phyloP scores from a whole-genome alignment of 352 stramenopile genomes.

The Globisporangium megalacanthum region DNA sequence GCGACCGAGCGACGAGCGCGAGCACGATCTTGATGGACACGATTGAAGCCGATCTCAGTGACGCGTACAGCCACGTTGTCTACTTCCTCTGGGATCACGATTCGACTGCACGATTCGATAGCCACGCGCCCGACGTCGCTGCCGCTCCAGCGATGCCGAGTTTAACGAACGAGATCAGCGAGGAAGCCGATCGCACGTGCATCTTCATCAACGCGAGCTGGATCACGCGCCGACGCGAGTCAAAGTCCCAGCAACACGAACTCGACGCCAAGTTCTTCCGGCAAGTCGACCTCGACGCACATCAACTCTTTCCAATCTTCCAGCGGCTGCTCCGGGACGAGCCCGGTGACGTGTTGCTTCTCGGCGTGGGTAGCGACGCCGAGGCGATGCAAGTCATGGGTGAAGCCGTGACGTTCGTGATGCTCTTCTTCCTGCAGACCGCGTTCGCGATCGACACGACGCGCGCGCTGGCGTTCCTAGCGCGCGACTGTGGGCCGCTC shows the following conservation, averaged over 20 bases:
- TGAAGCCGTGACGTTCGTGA: conserved; percentile 20
- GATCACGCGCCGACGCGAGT: not conserved
- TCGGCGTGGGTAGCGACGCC: conserved; percentile 21
- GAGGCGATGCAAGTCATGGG: conserved; percentile 17
- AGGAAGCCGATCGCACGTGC: conserved; percentile 31
- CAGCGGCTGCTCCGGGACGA: conserved; percentile 42
- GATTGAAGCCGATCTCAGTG: conserved; percentile 32
- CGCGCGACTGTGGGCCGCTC: conserved; percentile 11
- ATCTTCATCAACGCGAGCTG: conserved; percentile 21
- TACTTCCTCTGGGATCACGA: conserved; percentile 32
- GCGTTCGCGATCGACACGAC: conserved; percentile 26
- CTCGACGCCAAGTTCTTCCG: conserved; percentile 22
- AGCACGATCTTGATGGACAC: conserved; percentile 23
- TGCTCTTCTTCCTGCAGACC: conserved; percentile 48
- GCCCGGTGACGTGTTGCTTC: conserved; percentile 32
- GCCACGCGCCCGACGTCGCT: not conserved
- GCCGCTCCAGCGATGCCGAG: not conserved
- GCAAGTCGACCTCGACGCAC: conserved; percentile 32
- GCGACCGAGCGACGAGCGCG: conserved; percentile 14
- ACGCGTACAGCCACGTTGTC: conserved; percentile 43
- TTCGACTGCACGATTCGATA: conserved; percentile 13
- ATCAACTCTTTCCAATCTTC: conserved; percentile 32
- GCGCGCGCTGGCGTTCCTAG: conserved; percentile 10
- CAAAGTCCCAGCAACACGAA: conserved; percentile 4
- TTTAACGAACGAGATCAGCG: conserved; percentile 21